These are phyloP conservation scores for Umbelopsis sp. DNA, from an alignment of 192 early-diverging fungal species.

Conservation along the genomic window DNA sequence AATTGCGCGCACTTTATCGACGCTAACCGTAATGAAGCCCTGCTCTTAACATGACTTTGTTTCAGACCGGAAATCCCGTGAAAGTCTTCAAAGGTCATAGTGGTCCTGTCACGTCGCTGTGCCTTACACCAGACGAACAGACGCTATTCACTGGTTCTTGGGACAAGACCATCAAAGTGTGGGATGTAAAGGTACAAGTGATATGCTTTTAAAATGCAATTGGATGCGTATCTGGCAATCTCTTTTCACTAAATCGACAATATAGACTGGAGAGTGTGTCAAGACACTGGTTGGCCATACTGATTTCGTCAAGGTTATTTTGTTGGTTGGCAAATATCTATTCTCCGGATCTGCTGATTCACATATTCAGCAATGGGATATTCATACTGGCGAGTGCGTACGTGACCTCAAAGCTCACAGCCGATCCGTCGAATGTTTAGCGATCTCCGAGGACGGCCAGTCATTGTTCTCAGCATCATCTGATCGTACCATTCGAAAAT, in stretches of 20 bases:
- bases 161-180: constrained; percentile 90
- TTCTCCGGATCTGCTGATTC: constrained; percentile 86
- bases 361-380: constrained; percentile 77
- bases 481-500: constrained; percentile 67
- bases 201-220: neutral
- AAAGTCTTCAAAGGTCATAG: constrained; percentile 64
- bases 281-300: constrained; percentile 73
- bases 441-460: constrained; percentile 46
- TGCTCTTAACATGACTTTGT: neutral
- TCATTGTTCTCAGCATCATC: constrained; percentile 66
- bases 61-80: constrained; percentile 54
- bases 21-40: neutral
- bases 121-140: constrained; percentile 52
- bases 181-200: constrained; percentile 68
- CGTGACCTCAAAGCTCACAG: constrained; percentile 53
- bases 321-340: constrained; percentile 42
- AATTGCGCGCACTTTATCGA: neutral
- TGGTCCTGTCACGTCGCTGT: constrained; percentile 74
- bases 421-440: constrained; percentile 57
- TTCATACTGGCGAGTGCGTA: constrained; percentile 54
- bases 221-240: neutral
- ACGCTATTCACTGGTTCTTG: constrained; percentile 89
- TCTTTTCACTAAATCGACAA: neutral
- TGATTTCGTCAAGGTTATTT: constrained; percentile 90
- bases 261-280: constrained; percentile 63